phyloP scores from a whole-genome alignment of 768 basidiomycete genomes.

The Xanthoconium stramineum region DNA sequence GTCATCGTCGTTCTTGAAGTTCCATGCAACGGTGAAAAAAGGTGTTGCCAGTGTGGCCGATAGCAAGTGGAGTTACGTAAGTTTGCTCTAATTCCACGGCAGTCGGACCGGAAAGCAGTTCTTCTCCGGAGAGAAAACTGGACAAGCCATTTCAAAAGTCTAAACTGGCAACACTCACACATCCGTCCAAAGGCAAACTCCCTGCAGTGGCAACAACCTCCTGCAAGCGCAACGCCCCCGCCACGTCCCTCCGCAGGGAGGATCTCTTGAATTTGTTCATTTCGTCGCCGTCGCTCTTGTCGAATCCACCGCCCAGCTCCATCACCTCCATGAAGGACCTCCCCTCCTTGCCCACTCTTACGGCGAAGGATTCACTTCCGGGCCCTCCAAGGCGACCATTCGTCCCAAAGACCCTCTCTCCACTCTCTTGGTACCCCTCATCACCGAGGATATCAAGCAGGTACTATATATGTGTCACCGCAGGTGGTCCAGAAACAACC shows the following conservation, averaged over 20 bases:
- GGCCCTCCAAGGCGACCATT: conserved; percentile 5
- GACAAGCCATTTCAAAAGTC: conserved; percentile 3
- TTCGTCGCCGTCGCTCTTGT: conserved; percentile 25
- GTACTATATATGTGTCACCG: conserved; percentile 5
- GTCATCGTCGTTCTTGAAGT: conserved; percentile 1
- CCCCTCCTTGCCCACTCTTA: conserved; percentile 13
- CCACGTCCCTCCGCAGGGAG: conserved; percentile 5
- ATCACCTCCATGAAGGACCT: conserved; percentile 13
- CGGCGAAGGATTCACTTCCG: not conserved
- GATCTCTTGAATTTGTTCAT: conserved; percentile 4
- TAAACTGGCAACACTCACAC: conserved; percentile 9
- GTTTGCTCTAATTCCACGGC: conserved; percentile 35
- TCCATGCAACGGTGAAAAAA: conserved; percentile 22
- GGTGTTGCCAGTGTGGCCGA: conserved; percentile 15
- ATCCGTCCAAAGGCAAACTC: conserved; percentile 8
- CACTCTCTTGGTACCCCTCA: conserved; percentile 12
- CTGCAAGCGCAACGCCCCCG: conserved; percentile 29
- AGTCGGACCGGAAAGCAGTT: conserved; percentile 31
- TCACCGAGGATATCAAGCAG: conserved; percentile 11
- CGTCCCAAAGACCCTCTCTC: conserved; percentile 10
- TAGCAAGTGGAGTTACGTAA: conserved; percentile 23
- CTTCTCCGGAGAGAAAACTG: conserved; percentile 29
- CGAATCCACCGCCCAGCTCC: conserved; percentile 22
- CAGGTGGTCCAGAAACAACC: conserved; percentile 28
- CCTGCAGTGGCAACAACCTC: conserved; percentile 15